A percentile compares a stretch with the other conserved stretches of the same genome.
These are phyloP conservation scores for Rhinocladiella similis DNA, from an alignment of 2,329 filamentous ascomycete species.

Conservation along the genomic window DNA sequence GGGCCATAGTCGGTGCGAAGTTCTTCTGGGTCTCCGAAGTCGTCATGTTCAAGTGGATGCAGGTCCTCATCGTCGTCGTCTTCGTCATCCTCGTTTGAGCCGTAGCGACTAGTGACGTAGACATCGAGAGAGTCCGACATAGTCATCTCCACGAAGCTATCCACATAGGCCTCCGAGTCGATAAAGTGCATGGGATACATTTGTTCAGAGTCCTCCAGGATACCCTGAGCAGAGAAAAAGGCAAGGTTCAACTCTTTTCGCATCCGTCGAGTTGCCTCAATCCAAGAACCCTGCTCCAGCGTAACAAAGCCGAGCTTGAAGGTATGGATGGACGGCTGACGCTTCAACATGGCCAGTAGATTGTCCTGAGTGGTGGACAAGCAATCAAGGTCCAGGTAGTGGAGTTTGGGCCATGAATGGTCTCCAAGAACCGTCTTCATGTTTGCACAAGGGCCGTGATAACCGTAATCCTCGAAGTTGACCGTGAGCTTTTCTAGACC, in stretches of 20 bases:
- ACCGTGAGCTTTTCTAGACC: constrained; percentile 22
- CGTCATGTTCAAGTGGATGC: constrained; percentile 19
- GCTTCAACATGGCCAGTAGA: constrained; percentile 20
- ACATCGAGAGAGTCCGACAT: constrained; percentile 20
- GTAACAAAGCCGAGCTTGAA: constrained; percentile 23
- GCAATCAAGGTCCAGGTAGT: constrained; percentile 25
- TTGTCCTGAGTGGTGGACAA: constrained; percentile 21
- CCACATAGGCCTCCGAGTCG: constrained; percentile 17
- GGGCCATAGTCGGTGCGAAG: constrained; percentile 21
- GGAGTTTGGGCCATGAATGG: constrained; percentile 21
- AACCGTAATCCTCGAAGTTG: constrained; percentile 28
- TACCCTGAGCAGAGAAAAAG: constrained; percentile 19
- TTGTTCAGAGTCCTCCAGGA: constrained; percentile 22
- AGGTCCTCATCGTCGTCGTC: constrained; percentile 11
- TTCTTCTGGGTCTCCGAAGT: constrained; percentile 22
- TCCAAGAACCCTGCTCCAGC: constrained; percentile 22
- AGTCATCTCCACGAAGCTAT: constrained; percentile 14
- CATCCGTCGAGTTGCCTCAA: constrained; percentile 17
- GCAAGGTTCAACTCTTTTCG: constrained; percentile 19
- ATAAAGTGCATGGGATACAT: constrained; percentile 26
- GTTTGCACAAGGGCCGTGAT: constrained; percentile 13
- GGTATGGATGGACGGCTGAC: constrained; percentile 20
- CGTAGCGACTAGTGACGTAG: constrained; percentile 17
- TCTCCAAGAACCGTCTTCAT: constrained; percentile 18
- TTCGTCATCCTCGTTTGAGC: constrained; percentile 2